Percentiles rank a stretch among this genome's conserved stretches.
Conservation (phyloP, 805 yeast genomes). For the Cyberlindnera bimundalis region DNA sequence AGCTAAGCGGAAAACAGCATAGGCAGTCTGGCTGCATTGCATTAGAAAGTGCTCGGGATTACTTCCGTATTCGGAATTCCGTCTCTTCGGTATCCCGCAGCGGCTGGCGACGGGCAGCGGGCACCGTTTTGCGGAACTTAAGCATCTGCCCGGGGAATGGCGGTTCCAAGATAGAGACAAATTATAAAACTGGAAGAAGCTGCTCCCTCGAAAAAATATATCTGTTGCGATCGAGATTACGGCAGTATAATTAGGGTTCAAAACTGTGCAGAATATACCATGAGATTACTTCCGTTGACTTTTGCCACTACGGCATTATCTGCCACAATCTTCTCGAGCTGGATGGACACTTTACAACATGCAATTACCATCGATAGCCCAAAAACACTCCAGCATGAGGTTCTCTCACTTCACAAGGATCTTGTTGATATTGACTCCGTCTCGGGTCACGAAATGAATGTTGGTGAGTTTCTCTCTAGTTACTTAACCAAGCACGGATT, state of each 20-base stretch:
- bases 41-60: conserved; percentile 1
- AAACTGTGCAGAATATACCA: neutral
- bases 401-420: conserved; percentile 25
- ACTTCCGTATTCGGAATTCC: neutral
- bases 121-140: no score
- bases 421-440: conserved; percentile 27
- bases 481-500: conserved; percentile 36
- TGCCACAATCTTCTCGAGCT: conserved; percentile 11
- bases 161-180: no score
- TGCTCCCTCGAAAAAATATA: no score
- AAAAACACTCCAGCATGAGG: conserved; percentile 17
- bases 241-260: no score
- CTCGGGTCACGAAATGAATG: conserved; percentile 20
- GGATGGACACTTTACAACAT: conserved; percentile 6
- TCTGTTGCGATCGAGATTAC: no score
- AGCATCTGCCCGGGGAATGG: no score
- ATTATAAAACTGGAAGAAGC: no score
- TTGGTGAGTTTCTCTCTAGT: conserved; percentile 14
- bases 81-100: no score
- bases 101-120: no score
- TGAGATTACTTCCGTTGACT: conserved; percentile 11
- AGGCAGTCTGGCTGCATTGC: no score
- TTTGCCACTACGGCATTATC: conserved; percentile 10
- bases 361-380: neutral
- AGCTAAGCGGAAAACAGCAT: no score